phyloP scores from a whole-genome alignment of 345 rosid species.

The Chamaenerion angustifolium region DNA sequence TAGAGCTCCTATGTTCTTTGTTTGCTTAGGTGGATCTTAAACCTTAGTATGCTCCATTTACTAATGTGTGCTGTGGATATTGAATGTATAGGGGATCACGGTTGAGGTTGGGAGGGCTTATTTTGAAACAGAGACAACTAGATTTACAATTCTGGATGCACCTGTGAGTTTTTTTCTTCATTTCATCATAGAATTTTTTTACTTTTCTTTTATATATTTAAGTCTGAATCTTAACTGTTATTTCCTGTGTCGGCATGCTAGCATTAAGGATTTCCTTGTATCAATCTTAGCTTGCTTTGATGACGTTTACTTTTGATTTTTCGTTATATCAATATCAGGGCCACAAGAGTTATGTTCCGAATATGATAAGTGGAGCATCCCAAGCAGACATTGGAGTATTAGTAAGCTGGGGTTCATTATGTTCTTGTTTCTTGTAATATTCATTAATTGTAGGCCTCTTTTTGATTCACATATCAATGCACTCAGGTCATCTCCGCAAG shows the following conservation, averaged over 20 bases:
- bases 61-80: too few relatives aligned
- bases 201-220: too few relatives aligned
- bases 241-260: too few relatives aligned
- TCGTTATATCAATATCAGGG: conserved; percentile 31
- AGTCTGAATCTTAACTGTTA: too few relatives aligned
- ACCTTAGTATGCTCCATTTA: too few relatives aligned
- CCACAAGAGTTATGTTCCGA: conserved; percentile 96
- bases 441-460: background rate
- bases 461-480: background rate
- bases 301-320: background rate
- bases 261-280: background rate
- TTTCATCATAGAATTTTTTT: too few relatives aligned
- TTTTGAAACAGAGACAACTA: conserved; percentile 82
- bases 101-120: conserved; percentile 99
- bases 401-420: conserved; percentile 26
- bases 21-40: too few relatives aligned
- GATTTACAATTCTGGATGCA: conserved; percentile 97
- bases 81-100: conserved; percentile 63
- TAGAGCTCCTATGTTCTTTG: too few relatives aligned
- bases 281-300: background rate
- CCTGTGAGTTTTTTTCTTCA: conserved; percentile 60
- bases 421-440: background rate
- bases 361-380: conserved; percentile 98
- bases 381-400: conserved; percentile 97
- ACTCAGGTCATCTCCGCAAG: conserved; percentile 87